phyloP scores from a whole-genome alignment of 108 stramenopile genomes.

The Nitzschia putrida region DNA sequence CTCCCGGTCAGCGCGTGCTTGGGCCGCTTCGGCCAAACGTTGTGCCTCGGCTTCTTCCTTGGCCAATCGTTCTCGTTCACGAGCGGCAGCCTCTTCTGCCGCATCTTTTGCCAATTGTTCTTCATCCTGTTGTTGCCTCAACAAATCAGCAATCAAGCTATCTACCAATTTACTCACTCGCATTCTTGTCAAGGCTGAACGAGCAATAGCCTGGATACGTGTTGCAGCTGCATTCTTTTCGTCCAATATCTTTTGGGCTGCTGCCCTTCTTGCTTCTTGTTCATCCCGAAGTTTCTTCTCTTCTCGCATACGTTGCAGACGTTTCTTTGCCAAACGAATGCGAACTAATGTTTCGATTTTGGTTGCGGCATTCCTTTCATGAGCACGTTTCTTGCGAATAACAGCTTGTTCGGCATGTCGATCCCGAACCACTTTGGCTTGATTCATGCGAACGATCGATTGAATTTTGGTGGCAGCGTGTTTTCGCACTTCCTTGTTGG shows the following conservation, averaged over 20 bases:
- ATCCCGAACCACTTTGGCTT: slow-evolving; percentile 5
- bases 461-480: slow-evolving; percentile 8
- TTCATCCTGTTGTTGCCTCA: slow-evolving; percentile 1
- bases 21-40: slow-evolving; percentile 1
- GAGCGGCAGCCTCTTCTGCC: slow-evolving; percentile 1
- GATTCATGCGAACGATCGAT: slow-evolving; percentile 5
- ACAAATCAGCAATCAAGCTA: slow-evolving; percentile 19
- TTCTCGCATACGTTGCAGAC: background rate
- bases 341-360: background rate
- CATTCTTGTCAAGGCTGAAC: slow-evolving; percentile 8
- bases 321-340: background rate
- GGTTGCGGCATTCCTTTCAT: background rate
- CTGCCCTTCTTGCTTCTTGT: background rate
- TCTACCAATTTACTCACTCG: slow-evolving; percentile 14
- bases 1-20: background rate
- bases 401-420: background rate
- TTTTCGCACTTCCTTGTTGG: background rate
- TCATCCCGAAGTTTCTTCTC: background rate
- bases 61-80: slow-evolving; percentile 3
- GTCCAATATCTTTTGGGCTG: background rate
- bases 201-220: slow-evolving; percentile 7
- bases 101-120: background rate
- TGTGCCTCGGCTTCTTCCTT: slow-evolving; percentile 7
- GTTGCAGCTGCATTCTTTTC: slow-evolving; percentile 3
- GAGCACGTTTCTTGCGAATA: background rate